Evolutionary conservation across 257 asterid species (phyloP).

Genomic region (Petrea volubilis): DNA sequence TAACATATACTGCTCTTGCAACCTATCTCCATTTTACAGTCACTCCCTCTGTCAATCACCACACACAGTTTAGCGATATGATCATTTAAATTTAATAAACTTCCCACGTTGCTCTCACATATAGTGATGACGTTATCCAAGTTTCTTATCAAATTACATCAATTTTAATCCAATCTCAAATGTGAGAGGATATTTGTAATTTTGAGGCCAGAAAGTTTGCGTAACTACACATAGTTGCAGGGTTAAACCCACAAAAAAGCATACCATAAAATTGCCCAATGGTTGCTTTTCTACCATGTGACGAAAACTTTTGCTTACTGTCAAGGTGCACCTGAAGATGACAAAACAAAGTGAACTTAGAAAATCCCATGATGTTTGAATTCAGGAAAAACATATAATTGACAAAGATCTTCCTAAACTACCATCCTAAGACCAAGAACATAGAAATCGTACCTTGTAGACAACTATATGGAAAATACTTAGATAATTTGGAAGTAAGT

Average conservation of each 20-base stretch:
- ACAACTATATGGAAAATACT: conserved; percentile 51
- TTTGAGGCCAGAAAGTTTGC: too few relatives aligned
- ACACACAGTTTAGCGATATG: too few relatives aligned
- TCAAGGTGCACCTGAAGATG: conserved; percentile 46
- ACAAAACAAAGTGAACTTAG: background rate
- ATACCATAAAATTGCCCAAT: conserved; percentile 60
- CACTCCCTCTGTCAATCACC: too few relatives aligned
- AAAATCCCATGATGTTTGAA: background rate
- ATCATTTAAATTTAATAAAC: too few relatives aligned
- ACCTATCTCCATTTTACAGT: too few relatives aligned
- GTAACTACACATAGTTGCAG: too few relatives aligned
- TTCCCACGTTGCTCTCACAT: too few relatives aligned
- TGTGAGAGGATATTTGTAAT: too few relatives aligned
- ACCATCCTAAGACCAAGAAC: background rate
- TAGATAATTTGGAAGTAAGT: conserved; percentile 48
- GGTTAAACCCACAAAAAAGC: background rate
- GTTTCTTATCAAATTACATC: too few relatives aligned
- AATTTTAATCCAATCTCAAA: too few relatives aligned
- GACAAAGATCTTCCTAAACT: background rate
- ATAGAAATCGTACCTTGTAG: conserved; percentile 42
- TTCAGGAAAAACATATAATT: background rate
- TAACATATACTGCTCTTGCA: too few relatives aligned
- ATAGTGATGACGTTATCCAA: too few relatives aligned
- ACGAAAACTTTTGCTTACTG: conserved; percentile 35
- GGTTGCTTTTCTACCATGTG: conserved; percentile 58